Evolutionary conservation across 306 rosid genomes (phyloP).

Genomic region (Quercus engelmannii): DNA sequence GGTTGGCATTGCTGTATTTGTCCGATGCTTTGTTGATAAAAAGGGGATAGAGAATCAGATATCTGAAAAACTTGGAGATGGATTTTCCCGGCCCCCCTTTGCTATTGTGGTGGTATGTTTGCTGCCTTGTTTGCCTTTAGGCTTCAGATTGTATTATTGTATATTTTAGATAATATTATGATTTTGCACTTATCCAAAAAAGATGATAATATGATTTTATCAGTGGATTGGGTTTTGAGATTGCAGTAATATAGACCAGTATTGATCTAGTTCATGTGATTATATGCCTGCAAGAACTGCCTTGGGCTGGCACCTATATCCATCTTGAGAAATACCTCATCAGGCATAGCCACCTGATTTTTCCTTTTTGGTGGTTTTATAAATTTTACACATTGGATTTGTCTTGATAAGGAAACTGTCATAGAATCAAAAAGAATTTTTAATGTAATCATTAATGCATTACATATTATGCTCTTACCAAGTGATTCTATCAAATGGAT

Average conservation of each 20-base stretch:
- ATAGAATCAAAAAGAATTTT: not conserved
- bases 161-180: not conserved
- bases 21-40: constrained; percentile 78
- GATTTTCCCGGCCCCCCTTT: constrained; percentile 64
- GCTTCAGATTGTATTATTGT: constrained; percentile 7
- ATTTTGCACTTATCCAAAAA: not conserved
- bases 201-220: not conserved
- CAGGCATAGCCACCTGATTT: not conserved
- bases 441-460: not conserved
- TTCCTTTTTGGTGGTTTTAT: not conserved
- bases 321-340: not conserved
- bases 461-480: not conserved
- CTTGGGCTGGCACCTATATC: not conserved
- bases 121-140: constrained; percentile 7
- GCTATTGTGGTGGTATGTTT: constrained; percentile 68
- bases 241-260: not conserved
- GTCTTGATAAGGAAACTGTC: not conserved
- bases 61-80: constrained; percentile 73
- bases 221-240: not conserved
- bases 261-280: not conserved
- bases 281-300: not conserved
- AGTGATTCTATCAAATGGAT: not conserved
- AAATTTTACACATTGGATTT: not conserved
- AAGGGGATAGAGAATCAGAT: constrained; percentile 57
- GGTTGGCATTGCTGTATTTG: constrained; percentile 75